Percentiles rank a stretch among this genome's conserved stretches.
Evolutionary conservation across 257 asterid genomes (phyloP).

Genomic region (Nicotiana otophora): DNA sequence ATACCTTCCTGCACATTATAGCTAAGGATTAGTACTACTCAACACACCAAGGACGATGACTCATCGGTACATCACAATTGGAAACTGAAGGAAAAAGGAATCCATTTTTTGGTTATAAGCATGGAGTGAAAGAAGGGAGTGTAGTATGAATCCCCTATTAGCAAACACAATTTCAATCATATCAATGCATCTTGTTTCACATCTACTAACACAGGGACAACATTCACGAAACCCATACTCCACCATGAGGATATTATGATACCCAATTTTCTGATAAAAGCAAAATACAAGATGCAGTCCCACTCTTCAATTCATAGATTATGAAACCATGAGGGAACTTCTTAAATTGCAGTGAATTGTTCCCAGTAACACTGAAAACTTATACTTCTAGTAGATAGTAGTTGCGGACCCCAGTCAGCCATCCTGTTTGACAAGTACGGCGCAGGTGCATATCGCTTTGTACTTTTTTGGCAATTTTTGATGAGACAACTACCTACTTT

Average conservation of each 20-base stretch:
- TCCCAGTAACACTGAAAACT: background rate
- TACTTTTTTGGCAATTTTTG: background rate
- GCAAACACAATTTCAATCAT: background rate
- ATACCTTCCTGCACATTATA: constrained; percentile 76
- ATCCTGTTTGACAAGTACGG: background rate
- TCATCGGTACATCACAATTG: background rate
- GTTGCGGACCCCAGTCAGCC: background rate
- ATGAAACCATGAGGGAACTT: background rate
- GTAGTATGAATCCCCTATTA: background rate
- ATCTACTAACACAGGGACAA: background rate
- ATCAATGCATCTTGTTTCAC: background rate
- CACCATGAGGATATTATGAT: background rate
- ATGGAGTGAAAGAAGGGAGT: background rate
- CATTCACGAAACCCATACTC: background rate
- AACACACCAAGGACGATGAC: background rate
- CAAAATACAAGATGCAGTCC: background rate
- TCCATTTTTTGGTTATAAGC: background rate
- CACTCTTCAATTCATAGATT: background rate
- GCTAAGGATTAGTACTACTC: background rate
- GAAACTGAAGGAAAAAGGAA: background rate
- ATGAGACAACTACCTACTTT: background rate
- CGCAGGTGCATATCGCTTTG: background rate
- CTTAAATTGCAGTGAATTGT: background rate
- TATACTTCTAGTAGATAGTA: background rate
- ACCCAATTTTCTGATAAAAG: background rate